These are phyloP conservation scores for Durusdinium trenchii DNA, from an alignment of 73 alveolate genomes.

Conservation along the genomic window DNA sequence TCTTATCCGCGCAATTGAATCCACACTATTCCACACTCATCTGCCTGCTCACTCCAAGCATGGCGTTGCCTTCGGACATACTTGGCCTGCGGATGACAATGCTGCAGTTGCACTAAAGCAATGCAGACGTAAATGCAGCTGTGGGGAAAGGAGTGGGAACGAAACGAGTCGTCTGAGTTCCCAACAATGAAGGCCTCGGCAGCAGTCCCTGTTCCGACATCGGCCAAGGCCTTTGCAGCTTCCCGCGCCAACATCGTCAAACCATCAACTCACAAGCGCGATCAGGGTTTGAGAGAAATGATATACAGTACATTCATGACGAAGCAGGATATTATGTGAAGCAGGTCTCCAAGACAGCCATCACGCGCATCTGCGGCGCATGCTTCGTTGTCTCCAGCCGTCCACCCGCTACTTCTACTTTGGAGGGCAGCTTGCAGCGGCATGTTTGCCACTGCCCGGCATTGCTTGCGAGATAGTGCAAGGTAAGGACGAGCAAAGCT, in stretches of 20 bases:
- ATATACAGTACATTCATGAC: not conserved
- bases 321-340: not conserved
- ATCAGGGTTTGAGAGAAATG: not conserved
- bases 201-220: slow-evolving; percentile 90
- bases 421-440: too few relatives aligned
- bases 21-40: too few relatives aligned
- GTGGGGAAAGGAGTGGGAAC: not conserved
- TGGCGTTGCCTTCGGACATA: slow-evolving; percentile 80
- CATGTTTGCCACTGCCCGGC: too few relatives aligned
- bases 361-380: too few relatives aligned
- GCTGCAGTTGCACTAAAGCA: not conserved
- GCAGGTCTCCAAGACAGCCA: too few relatives aligned
- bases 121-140: too few relatives aligned
- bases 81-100: slow-evolving; percentile 13
- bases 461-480: too few relatives aligned
- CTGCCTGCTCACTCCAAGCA: slow-evolving; percentile 27
- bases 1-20: too few relatives aligned
- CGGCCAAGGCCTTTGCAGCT: slow-evolving; percentile 49
- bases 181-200: slow-evolving; percentile 64
- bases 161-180: not conserved
- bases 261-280: too few relatives aligned
- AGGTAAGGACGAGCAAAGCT: too few relatives aligned
- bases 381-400: too few relatives aligned
- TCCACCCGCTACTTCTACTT: too few relatives aligned
- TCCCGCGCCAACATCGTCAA: not conserved